Evolutionary conservation across 108 stramenopile species (phyloP).

Genomic region (Schizochytrium sp.): DNA sequence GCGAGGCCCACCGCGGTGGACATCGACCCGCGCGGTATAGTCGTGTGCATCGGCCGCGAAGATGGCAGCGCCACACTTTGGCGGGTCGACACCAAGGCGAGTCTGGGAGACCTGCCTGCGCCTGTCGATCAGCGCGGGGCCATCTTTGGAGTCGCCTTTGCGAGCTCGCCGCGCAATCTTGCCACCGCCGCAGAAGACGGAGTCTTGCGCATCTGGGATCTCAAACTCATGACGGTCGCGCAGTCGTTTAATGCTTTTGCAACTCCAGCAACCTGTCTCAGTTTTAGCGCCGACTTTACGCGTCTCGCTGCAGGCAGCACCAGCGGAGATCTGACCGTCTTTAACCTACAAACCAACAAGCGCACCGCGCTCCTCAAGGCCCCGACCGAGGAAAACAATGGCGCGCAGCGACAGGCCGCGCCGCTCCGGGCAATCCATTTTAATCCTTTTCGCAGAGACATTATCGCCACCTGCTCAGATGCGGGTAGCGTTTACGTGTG

Average conservation of each 20-base stretch:
- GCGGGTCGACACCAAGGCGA: neutral
- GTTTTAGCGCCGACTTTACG: neutral
- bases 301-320: neutral
- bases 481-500: constrained; percentile 6
- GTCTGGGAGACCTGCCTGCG: neutral
- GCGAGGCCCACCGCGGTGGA: neutral
- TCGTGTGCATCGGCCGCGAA: neutral
- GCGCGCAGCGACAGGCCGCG: neutral
- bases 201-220: neutral
- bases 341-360: neutral
- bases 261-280: neutral
- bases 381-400: neutral
- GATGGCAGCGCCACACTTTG: neutral
- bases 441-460: neutral
- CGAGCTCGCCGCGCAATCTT: neutral
- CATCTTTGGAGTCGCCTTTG: neutral
- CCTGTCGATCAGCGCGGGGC: neutral
- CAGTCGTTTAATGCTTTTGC: neutral
- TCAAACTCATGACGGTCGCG: neutral
- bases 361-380: neutral
- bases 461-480: neutral
- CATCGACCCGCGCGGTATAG: neutral
- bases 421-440: neutral
- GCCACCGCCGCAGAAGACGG: neutral
- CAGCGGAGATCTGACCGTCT: neutral